These are phyloP conservation scores for Eucalyptus albens DNA, from an alignment of 345 rosid species.

Conservation along the genomic window DNA sequence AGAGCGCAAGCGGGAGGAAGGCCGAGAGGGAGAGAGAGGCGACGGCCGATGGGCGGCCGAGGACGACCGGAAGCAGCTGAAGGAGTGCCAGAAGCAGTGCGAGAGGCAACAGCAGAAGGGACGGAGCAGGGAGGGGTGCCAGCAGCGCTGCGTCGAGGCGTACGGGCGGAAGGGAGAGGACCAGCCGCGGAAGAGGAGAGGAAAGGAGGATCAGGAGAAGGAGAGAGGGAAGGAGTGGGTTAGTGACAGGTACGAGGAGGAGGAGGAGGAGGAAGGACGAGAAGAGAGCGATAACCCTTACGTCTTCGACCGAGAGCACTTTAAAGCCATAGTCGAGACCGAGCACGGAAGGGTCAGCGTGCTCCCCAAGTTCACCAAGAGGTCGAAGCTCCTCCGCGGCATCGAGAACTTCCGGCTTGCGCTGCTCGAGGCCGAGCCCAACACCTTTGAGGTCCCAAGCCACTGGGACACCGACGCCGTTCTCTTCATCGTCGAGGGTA, in stretches of 20 bases:
- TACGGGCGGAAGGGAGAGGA: neutral
- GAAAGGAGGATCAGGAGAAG: neutral
- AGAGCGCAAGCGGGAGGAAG: neutral
- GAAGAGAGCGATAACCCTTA: conserved; percentile 14
- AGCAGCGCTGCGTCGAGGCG: neutral
- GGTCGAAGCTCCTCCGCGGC: conserved; percentile 28
- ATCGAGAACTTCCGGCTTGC: conserved; percentile 19
- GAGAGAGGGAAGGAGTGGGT: neutral
- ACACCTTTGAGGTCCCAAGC: conserved; percentile 12
- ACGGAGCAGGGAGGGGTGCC: conserved; percentile 6
- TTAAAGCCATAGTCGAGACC: neutral
- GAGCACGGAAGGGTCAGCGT: conserved; percentile 15
- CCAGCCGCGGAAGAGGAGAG: neutral
- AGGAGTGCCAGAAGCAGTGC: conserved; percentile 18
- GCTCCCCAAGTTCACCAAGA: conserved; percentile 17
- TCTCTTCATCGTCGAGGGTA: conserved; percentile 19
- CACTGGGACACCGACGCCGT: conserved; percentile 32
- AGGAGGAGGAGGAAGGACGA: neutral
- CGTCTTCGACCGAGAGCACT: conserved; percentile 12
- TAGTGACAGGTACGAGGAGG: neutral
- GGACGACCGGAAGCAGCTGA: neutral
- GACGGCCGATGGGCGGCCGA: neutral
- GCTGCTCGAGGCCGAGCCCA: conserved; percentile 15
- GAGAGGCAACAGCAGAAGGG: conserved; percentile 11
- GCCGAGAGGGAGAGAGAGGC: neutral